Evolutionary conservation across 2,329 filamentous ascomycete genomes (phyloP).

Genomic region (Apiospora marii): DNA sequence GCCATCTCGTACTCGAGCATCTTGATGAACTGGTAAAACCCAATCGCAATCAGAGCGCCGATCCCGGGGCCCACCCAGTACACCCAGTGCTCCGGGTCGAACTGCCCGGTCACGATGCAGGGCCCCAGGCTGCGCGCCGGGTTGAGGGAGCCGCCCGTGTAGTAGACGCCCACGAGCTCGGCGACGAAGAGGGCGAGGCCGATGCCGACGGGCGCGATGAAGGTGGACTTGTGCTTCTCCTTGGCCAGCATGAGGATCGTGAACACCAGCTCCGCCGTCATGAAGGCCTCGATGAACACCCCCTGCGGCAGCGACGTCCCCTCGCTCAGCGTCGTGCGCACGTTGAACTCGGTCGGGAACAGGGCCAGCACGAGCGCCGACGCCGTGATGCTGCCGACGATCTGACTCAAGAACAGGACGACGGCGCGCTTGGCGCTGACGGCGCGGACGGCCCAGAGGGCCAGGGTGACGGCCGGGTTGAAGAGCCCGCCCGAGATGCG

Average conservation of each 20-base stretch:
- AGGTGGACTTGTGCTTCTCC: slow-evolving; percentile 70
- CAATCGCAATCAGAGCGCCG: slow-evolving; percentile 43
- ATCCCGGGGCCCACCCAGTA: slow-evolving; percentile 53
- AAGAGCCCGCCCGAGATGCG: slow-evolving; percentile 41
- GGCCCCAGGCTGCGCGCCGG: slow-evolving; percentile 49
- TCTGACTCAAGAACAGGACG: slow-evolving; percentile 30
- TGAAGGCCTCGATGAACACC: slow-evolving; percentile 62
- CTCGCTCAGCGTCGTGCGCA: slow-evolving; percentile 54
- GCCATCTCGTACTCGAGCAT: slow-evolving; percentile 49
- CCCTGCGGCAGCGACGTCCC: slow-evolving; percentile 55
- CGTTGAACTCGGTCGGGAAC: slow-evolving; percentile 56
- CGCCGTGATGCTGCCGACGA: slow-evolving; percentile 34
- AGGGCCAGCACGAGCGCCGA: slow-evolving; percentile 46
- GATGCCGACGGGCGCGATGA: slow-evolving; percentile 68
- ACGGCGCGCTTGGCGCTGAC: slow-evolving; percentile 27
- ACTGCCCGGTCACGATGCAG: slow-evolving; percentile 46
- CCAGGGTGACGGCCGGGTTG: slow-evolving; percentile 34
- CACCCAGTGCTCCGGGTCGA: slow-evolving; percentile 50
- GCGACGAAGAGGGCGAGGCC: slow-evolving; percentile 66
- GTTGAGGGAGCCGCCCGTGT: slow-evolving; percentile 49
- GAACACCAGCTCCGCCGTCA: slow-evolving; percentile 61
- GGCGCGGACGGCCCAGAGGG: slow-evolving; percentile 27
- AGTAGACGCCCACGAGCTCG: slow-evolving; percentile 49
- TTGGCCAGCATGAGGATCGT: slow-evolving; percentile 66
- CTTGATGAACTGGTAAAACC: slow-evolving; percentile 50